Percentiles rank a stretch among this genome's conserved stretches.
phyloP scores from a whole-genome alignment of 164 flowering plant genomes.

The Piper longum region DNA sequence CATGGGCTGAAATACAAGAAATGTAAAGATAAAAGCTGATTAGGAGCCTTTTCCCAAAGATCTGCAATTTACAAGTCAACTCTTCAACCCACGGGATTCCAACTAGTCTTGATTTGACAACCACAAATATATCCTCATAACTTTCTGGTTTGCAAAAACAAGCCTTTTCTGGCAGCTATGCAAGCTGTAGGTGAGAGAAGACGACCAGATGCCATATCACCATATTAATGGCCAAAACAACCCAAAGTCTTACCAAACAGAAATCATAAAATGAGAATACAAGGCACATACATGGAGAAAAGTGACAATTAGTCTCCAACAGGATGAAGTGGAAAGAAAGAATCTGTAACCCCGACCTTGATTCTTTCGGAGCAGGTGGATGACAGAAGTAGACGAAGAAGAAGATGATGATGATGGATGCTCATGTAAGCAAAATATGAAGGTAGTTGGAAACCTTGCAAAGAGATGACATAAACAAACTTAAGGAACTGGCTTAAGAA shows the following conservation, averaged over 20 bases:
- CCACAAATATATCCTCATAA: background rate
- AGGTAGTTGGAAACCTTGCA: background rate
- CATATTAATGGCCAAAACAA: no score
- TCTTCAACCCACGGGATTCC: background rate
- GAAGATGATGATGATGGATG: no score
- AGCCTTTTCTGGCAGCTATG: no score
- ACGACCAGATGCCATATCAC: background rate
- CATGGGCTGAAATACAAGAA: constrained; percentile 96
- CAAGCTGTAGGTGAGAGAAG: background rate
- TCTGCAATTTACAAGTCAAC: constrained; percentile 25
- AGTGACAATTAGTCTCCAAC: background rate
- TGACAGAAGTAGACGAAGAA: no score
- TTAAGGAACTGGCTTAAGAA: constrained; percentile 46
- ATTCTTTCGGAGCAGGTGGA: no score
- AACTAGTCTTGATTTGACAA: background rate
- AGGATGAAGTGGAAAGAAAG: no score
- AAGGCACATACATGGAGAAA: background rate
- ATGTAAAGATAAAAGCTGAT: constrained; percentile 49
- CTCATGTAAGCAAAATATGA: no score
- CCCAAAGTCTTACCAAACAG: background rate
- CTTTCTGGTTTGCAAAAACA: no score
- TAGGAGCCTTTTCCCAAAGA: constrained; percentile 47
- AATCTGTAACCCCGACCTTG: constrained; percentile 6
- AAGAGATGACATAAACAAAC: constrained; percentile 26
- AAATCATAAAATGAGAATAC: background rate